Base-by-base conservation (phyloP, 208 protist genomes). In the Wallacemonas rigidus region DNA sequence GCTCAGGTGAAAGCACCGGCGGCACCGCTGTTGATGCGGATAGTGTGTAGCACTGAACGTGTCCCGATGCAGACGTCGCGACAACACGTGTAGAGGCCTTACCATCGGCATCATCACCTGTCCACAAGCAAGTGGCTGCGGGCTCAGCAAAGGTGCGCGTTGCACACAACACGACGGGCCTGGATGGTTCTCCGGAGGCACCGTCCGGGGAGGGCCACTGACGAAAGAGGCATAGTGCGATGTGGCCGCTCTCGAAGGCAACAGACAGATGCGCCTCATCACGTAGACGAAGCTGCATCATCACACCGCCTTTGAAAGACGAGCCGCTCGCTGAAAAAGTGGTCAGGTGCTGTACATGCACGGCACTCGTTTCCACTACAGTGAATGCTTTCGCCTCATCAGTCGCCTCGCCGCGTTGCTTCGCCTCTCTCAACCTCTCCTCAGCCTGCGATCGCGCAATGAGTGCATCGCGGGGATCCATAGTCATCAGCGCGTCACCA, bases 221-320 rank as follows among this genome's bases (percentile, higher is more conserved):
- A 9, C 56, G 45, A 53, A 67, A 43, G n/a, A 74, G 50, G 44
- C 67, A 72, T 8, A 95, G 74, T 2, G 81, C 64, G 14, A 95
- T 67, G 70, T 95, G 88, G 1, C 90, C 90, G 62, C 90, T 95
- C 68, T 95, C 90, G 74, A 95, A 92, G 4, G 75, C 71, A n/a
- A 83, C 79, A 9, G 51, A 51, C 17, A 86, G n/a, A 62, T 79
- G 78, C 67, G 61, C 35, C 38, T 79, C 65, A 15, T 82, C 74
- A 55, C 80, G 77, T 57, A 86, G 81, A n/a, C 69, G 69, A 38
- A 93, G 74, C 38, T 81, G 79, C 90, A 95, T 93, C n/a, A 93
- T 88, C 1, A 58, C 83, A n/a, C 90, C 90, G 43, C 83, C 83
- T 62, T 95, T 91, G 45, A 90, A 80, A n/a, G 41, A 63, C 15